phyloP scores from a whole-genome alignment of 2,329 filamentous ascomycete genomes.

The Akanthomyces muscarius region DNA sequence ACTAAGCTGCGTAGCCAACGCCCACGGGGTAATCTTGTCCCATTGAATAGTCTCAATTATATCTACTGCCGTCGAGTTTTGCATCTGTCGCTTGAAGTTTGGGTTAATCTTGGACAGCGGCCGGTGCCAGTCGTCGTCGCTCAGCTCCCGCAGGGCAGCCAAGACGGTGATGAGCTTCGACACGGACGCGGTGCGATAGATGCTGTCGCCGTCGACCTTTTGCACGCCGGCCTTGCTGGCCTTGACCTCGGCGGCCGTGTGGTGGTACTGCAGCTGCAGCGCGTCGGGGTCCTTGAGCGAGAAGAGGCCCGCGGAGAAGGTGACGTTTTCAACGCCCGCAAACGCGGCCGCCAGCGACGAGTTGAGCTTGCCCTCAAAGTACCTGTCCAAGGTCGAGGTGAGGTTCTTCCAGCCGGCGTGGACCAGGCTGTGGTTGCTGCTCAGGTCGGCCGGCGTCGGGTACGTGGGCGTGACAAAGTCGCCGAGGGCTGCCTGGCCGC shows the following conservation, averaged over 20 bases:
- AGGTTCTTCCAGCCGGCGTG: slow-evolving; percentile 2
- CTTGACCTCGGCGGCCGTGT: slow-evolving; percentile 1
- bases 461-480: slow-evolving; percentile 7
- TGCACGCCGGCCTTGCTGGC: neutral
- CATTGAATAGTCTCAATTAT: neutral
- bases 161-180: slow-evolving; percentile 9
- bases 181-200: slow-evolving; percentile 11
- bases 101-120: slow-evolving; percentile 3
- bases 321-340: slow-evolving; percentile 1
- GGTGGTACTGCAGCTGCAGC: slow-evolving; percentile 6
- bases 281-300: slow-evolving; percentile 9
- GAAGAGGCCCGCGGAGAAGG: slow-evolving; percentile 12
- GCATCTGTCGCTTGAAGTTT: neutral
- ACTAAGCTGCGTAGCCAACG: slow-evolving; percentile 12
- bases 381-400: slow-evolving; percentile 1
- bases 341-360: neutral
- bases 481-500: neutral
- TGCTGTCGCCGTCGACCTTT: slow-evolving; percentile 3
- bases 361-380: slow-evolving; percentile 11
- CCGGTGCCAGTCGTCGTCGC: slow-evolving; percentile 4
- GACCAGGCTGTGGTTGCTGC: slow-evolving; percentile 4
- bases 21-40: slow-evolving; percentile 12
- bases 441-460: slow-evolving; percentile 8
- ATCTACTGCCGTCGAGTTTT: neutral
- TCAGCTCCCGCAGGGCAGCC: neutral